Percentiles rank a stretch among this genome's conserved stretches.
These are phyloP conservation scores for Penicillium cosmopolitanum DNA, from an alignment of 495 filamentous ascomycete species.

Conservation along the genomic window DNA sequence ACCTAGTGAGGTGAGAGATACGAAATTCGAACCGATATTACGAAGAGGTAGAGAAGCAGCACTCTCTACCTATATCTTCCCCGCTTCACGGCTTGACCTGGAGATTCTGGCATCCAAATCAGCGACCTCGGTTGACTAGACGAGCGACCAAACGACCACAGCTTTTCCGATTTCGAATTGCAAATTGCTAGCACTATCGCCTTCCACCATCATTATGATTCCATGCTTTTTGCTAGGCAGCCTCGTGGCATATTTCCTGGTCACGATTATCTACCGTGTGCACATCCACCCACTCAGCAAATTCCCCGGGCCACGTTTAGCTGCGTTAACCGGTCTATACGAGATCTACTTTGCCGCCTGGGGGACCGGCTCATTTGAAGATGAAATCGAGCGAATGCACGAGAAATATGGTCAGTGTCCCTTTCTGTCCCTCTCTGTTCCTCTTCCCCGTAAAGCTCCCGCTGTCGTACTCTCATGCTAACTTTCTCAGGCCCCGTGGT, in stretches of 20 bases:
- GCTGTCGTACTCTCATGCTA: not conserved
- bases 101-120: not conserved
- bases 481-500: conserved; percentile 27
- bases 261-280: conserved; percentile 36
- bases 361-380: conserved; percentile 40
- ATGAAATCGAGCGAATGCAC: conserved; percentile 49
- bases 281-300: conserved; percentile 42
- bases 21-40: not conserved
- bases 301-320: conserved; percentile 52
- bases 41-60: not conserved
- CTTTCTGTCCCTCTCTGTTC: too few relatives aligned
- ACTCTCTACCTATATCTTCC: not conserved
- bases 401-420: conserved; percentile 36
- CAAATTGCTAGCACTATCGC: not conserved
- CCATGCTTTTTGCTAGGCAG: conserved; percentile 30
- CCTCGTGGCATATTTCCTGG: conserved; percentile 26
- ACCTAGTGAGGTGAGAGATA: conserved; percentile 3
- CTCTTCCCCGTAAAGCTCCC: not conserved
- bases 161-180: not conserved
- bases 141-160: not conserved
- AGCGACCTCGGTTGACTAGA: not conserved
- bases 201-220: conserved; percentile 24
- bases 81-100: not conserved
- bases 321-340: conserved; percentile 46
- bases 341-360: conserved; percentile 54